Conservation (phyloP, 306 rosid genomes). For the Carpinus viminea region DNA sequence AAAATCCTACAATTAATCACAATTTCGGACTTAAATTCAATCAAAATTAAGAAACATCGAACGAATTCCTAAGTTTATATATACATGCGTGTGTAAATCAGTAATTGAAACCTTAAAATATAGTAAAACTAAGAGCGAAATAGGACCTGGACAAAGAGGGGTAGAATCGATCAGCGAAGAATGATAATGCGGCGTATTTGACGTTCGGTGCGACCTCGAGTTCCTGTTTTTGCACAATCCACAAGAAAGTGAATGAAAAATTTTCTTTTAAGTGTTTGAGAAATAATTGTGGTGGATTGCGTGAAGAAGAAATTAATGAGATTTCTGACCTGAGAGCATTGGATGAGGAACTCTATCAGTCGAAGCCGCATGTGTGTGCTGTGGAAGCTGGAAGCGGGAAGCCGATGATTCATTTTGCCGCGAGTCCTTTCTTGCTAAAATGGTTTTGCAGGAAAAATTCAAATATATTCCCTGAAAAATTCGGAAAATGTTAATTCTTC, state of each 20-base stretch:
- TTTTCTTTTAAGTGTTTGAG: neutral
- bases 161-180: constrained; percentile 56
- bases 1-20: neutral
- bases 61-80: neutral
- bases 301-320: neutral
- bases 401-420: neutral
- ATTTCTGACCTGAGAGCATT: constrained; percentile 53
- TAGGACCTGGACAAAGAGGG: constrained; percentile 45
- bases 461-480: too few relatives aligned
- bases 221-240: constrained; percentile 20
- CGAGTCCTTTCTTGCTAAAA: neutral
- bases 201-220: constrained; percentile 55
- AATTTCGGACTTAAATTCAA: neutral
- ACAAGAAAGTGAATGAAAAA: neutral
- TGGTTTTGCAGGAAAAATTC: neutral
- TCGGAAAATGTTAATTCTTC: too few relatives aligned
- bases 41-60: neutral
- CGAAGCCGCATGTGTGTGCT: constrained; percentile 35
- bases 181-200: constrained; percentile 71
- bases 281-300: neutral
- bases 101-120: neutral
- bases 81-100: neutral
- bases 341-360: constrained; percentile 55
- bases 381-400: neutral
- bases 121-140: neutral